phyloP scores from a whole-genome alignment of 768 basidiomycete genomes.

The Phaeotremella skinneri region DNA sequence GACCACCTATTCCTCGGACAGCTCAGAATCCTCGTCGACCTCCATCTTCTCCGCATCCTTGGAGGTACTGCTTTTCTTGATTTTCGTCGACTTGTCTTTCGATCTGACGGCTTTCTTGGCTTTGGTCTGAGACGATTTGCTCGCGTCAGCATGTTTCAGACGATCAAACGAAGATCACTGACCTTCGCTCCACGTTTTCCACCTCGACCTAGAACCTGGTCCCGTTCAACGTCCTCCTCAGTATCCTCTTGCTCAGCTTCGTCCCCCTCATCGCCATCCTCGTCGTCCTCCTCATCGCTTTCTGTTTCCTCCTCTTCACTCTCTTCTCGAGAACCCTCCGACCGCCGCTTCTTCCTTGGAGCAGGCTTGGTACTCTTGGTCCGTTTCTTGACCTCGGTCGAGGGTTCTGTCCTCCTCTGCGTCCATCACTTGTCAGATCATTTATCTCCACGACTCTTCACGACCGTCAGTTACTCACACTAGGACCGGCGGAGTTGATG shows the following conservation, averaged over 20 bases:
- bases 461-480: constrained; percentile 19
- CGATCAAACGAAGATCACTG: constrained; percentile 7
- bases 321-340: constrained; percentile 27
- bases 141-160: not conserved
- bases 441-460: not conserved
- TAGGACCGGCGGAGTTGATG: constrained; percentile 10
- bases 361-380: not conserved
- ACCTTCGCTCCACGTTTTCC: constrained; percentile 46
- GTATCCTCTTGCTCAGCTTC: constrained; percentile 24
- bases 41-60: constrained; percentile 5
- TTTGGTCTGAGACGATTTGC: constrained; percentile 34
- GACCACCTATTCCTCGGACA: constrained; percentile 12
- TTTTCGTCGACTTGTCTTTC: constrained; percentile 20
- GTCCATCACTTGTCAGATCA: not conserved
- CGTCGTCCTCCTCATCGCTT: constrained; percentile 26
- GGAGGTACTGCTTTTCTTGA: not conserved
- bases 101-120: constrained; percentile 35
- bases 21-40: constrained; percentile 15
- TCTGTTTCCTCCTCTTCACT: constrained; percentile 25
- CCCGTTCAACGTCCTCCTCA: constrained; percentile 22
- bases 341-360: constrained; percentile 2
- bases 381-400: not conserved
- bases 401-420: constrained; percentile 2
- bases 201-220: constrained; percentile 39
- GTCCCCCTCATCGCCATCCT: constrained; percentile 5